Evolutionary conservation across 805 yeast genomes (phyloP).

Genomic region (Diddensiella caesifluorescens): DNA sequence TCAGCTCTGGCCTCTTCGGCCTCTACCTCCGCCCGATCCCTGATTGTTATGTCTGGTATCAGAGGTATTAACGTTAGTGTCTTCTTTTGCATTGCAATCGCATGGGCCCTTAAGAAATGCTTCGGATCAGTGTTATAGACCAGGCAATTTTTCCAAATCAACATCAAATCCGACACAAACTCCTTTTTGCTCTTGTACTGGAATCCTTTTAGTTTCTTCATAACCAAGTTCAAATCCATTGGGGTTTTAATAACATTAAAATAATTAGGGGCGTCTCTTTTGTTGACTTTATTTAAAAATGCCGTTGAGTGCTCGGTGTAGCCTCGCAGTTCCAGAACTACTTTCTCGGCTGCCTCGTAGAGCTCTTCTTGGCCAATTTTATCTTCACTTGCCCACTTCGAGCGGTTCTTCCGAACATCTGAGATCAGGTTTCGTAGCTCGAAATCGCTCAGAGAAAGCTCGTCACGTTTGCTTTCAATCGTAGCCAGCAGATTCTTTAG

Average conservation of each 20-base stretch:
- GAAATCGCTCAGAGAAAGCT: conserved; percentile 62
- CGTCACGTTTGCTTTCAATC: conserved; percentile 76
- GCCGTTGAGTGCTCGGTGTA: conserved; percentile 97
- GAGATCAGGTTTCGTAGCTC: conserved; percentile 79
- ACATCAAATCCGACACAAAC: conserved; percentile 91
- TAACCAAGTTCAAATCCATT: conserved; percentile 93
- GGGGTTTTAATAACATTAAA: conserved; percentile 85
- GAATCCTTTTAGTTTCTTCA: conserved; percentile 78
- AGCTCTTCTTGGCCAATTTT: conserved; percentile 95
- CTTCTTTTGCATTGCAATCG: conserved; percentile 92
- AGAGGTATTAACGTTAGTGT: conserved; percentile 68
- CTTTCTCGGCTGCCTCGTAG: conserved; percentile 96
- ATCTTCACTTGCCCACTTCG: conserved; percentile 97
- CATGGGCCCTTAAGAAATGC: conserved; percentile 86
- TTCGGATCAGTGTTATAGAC: conserved; percentile 92
- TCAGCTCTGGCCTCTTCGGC: conserved; percentile 31
- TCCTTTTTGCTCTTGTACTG: conserved; percentile 81
- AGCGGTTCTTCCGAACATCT: conserved; percentile 91
- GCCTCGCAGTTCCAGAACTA: conserved; percentile 80
- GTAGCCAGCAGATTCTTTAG: conserved; percentile 73
- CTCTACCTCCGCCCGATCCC: conserved; percentile 43
- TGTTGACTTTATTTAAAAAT: conserved; percentile 90
- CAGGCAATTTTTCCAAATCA: conserved; percentile 93
- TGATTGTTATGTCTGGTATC: conserved; percentile 81
- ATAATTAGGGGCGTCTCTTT: conserved; percentile 97